Percentiles rank a stretch among this genome's conserved stretches.
Evolutionary conservation across 805 yeast genomes (phyloP).

Genomic region (Candida ponderosae): DNA sequence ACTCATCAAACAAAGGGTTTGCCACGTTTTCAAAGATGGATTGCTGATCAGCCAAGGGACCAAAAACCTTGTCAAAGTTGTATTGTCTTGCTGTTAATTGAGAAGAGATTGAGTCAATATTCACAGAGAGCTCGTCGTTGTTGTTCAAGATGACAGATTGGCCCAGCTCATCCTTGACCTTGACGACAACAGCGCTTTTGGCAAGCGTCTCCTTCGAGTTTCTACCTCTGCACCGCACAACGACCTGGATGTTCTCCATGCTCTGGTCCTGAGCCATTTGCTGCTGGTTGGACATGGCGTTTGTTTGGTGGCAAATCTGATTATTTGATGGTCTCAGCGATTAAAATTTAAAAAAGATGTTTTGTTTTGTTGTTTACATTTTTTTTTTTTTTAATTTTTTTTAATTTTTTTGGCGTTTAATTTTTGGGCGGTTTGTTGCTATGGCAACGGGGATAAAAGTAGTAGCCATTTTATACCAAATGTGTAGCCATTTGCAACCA

Average conservation of each 20-base stretch:
- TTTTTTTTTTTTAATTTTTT: too few species aligned
- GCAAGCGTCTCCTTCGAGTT: conserved; percentile 49
- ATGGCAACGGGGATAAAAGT: too few species aligned
- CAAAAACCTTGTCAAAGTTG: conserved; percentile 73
- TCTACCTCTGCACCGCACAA: conserved; percentile 57
- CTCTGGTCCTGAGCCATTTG: too few species aligned
- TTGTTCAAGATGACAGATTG: conserved; percentile 41
- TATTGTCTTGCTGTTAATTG: conserved; percentile 47
- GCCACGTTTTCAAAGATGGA: conserved; percentile 63
- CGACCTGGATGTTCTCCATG: conserved; percentile 54
- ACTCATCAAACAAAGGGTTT: conserved; percentile 53
- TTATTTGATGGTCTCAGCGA: too few species aligned
- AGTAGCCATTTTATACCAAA: too few species aligned
- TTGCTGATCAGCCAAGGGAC: conserved; percentile 71
- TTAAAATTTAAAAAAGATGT: too few species aligned
- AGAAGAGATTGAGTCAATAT: conserved; percentile 19
- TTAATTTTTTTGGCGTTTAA: too few species aligned
- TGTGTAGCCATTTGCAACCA: too few species aligned
- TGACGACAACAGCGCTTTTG: conserved; percentile 54
- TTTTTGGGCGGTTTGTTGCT: too few species aligned
- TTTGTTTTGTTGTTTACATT: too few species aligned
- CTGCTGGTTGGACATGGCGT: too few species aligned
- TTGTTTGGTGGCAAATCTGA: too few species aligned
- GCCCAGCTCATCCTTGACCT: conserved; percentile 38
- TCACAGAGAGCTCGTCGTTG: conserved; percentile 27